phyloP scores from a whole-genome alignment of 306 rosid genomes.

The Cajanus cajan region DNA sequence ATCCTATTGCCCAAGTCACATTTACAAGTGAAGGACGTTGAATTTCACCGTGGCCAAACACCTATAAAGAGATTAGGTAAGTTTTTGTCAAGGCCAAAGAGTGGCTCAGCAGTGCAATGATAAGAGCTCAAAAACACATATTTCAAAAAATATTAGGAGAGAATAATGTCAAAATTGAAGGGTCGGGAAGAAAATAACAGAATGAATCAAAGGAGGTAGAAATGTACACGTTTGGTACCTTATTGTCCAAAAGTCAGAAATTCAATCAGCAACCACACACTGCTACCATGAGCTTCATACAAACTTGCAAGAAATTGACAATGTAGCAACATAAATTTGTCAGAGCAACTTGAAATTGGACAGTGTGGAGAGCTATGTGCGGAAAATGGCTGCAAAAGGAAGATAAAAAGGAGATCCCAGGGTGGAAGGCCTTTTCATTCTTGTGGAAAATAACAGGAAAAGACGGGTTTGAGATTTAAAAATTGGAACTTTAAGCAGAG shows the following conservation, averaged over 20 bases:
- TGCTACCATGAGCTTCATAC: constrained; percentile 34
- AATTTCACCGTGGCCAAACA: constrained; percentile 12
- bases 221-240: constrained; percentile 43
- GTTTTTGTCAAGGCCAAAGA: constrained; percentile 4
- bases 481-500: constrained; percentile 35
- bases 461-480: constrained; percentile 37
- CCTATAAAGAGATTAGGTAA: constrained; percentile 25
- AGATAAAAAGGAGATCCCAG: neutral
- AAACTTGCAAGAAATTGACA: constrained; percentile 12
- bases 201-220: constrained; percentile 22
- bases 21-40: constrained; percentile 11
- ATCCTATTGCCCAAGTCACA: constrained; percentile 8
- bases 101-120: neutral
- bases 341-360: constrained; percentile 1
- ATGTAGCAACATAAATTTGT: constrained; percentile 29
- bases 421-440: constrained; percentile 10
- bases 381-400: constrained; percentile 7
- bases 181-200: neutral
- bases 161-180: constrained; percentile 12
- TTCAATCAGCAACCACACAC: constrained; percentile 37
- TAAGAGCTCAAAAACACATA: constrained; percentile 26
- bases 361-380: neutral
- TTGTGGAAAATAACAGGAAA: constrained; percentile 6
- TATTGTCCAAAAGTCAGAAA: constrained; percentile 39
- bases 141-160: constrained; percentile 35